Evolutionary conservation across 768 basidiomycete genomes (phyloP).

Genomic region (Lentinus tigrinus): DNA sequence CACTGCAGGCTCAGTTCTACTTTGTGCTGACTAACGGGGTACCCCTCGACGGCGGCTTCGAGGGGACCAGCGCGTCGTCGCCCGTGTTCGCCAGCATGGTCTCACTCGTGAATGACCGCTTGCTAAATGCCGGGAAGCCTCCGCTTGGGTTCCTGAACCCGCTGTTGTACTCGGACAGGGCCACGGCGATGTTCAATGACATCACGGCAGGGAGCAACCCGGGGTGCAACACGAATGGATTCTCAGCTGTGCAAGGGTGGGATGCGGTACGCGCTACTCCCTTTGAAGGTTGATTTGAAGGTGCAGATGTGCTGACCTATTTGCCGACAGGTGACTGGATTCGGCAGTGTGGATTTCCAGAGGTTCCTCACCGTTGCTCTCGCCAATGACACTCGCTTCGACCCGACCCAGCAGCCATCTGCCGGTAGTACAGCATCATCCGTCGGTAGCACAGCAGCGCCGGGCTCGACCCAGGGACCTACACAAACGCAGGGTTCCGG

Average conservation of each 20-base stretch:
- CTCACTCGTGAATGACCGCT: conserved; percentile 34
- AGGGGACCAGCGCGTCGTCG: conserved; percentile 32
- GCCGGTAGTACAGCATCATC: too few species aligned
- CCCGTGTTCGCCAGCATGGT: conserved; percentile 35
- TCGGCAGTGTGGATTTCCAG: conserved; percentile 31
- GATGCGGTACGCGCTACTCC: conserved; percentile 24
- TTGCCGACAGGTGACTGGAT: conserved; percentile 25
- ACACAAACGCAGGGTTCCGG: too few species aligned
- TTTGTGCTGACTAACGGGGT: conserved; percentile 19
- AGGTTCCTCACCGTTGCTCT: conserved; percentile 10
- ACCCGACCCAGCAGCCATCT: too few species aligned
- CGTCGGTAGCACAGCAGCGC: too few species aligned
- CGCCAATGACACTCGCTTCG: too few species aligned
- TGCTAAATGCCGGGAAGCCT: conserved; percentile 27
- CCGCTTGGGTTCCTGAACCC: conserved; percentile 40
- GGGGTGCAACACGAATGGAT: conserved; percentile 34
- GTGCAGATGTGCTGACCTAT: too few species aligned
- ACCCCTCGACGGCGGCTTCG: conserved; percentile 7
- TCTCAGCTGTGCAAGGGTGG: conserved; percentile 30
- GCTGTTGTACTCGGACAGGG: conserved; percentile 29
- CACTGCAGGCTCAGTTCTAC: conserved; percentile 36
- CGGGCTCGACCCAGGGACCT: too few species aligned
- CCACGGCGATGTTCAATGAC: conserved; percentile 29
- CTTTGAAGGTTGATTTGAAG: background rate
- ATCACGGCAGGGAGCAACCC: conserved; percentile 32